Percentiles rank a stretch among this genome's conserved stretches.
These are phyloP conservation scores for Lachnellula cervina DNA, from an alignment of 2,329 filamentous ascomycete genomes.

Conservation along the genomic window DNA sequence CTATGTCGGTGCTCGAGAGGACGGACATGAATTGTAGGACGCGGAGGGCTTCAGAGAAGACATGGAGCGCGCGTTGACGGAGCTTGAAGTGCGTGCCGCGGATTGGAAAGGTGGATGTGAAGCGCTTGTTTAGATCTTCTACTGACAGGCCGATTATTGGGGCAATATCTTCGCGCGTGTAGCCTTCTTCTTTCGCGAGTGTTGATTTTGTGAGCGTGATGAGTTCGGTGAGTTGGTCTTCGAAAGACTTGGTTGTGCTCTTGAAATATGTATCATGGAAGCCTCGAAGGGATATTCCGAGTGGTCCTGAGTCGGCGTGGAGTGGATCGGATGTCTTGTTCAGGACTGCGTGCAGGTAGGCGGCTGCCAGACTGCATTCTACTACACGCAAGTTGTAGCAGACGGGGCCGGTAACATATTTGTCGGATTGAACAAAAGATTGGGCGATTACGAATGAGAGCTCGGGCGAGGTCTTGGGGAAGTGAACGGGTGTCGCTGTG, in stretches of 20 bases:
- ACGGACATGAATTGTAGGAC: constrained; percentile 79
- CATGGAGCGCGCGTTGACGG: constrained; percentile 81
- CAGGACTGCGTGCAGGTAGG: constrained; percentile 55
- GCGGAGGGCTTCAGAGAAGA: constrained; percentile 82
- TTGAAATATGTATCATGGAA: constrained; percentile 79
- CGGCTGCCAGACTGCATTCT: constrained; percentile 85
- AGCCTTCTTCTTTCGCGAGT: constrained; percentile 75
- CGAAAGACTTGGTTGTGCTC: constrained; percentile 37
- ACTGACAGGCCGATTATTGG: constrained; percentile 64
- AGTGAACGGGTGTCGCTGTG: constrained; percentile 68
- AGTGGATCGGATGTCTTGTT: constrained; percentile 56
- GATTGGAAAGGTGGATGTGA: constrained; percentile 84
- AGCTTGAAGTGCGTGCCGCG: constrained; percentile 84
- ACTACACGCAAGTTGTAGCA: constrained; percentile 97
- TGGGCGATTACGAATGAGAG: constrained; percentile 92
- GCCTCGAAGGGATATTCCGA: constrained; percentile 77
- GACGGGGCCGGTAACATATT: constrained; percentile 86
- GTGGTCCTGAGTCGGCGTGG: constrained; percentile 71
- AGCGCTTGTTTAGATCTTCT: constrained; percentile 67
- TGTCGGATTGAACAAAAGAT: constrained; percentile 89
- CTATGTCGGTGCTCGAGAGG: constrained; percentile 48
- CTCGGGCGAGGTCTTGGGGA: constrained; percentile 76
- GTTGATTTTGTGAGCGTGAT: constrained; percentile 64
- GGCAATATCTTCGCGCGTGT: constrained; percentile 82
- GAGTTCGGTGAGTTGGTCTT: constrained; percentile 68